Base-by-base conservation (phyloP, 306 rosid species). In the Citrullus amarus region DNA sequence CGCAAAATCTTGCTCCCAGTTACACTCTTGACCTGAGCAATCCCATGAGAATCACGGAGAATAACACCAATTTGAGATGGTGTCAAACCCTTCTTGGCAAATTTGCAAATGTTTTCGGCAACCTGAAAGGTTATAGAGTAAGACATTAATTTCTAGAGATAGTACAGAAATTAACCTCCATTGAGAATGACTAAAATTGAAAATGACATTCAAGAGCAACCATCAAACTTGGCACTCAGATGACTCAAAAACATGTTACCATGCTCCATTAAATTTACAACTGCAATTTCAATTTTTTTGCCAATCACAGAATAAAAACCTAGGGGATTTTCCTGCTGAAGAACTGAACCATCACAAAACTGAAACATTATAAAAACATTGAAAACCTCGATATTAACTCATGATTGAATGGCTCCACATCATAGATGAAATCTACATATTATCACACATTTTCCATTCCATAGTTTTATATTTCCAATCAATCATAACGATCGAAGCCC, bases 31-130 rank as follows among this genome's bases (percentile, higher is more conserved):
- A 91, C 93, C 85, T 89, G 93, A 30, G 95, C 95, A 82, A 93
- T 92, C 34, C 95, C 95, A 8, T 92, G 89, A 48, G 97, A 90
- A 79, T 92, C 97, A 80, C 91, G 91, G 78, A 93, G 96, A 80
- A 93, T 88, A n/a, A 91, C 96, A 85, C 98, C 98, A 78, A 93
- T 93, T 87, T 93, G 98, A 39, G 98, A 93, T 1, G 98, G 98
- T 16, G 95, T 85, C 90, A 93, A 15, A 38, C 98, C 98, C 89
- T 93, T 93, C 82, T 93, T 93, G 5, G 97, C 97, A 66, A 93
- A 93, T 83, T 93, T 93, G 85, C 93, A 90, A 79, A 92, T 90
- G 81, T 86, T 92, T 38, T 92, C 95, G 53, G 86, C 97, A 78
- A 92, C 97, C 96, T 92, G 61, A 39, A 72, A 41, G 8, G 44